phyloP scores from a whole-genome alignment of 2,329 filamentous ascomycete species.

The Sclerotinia spermophila region DNA sequence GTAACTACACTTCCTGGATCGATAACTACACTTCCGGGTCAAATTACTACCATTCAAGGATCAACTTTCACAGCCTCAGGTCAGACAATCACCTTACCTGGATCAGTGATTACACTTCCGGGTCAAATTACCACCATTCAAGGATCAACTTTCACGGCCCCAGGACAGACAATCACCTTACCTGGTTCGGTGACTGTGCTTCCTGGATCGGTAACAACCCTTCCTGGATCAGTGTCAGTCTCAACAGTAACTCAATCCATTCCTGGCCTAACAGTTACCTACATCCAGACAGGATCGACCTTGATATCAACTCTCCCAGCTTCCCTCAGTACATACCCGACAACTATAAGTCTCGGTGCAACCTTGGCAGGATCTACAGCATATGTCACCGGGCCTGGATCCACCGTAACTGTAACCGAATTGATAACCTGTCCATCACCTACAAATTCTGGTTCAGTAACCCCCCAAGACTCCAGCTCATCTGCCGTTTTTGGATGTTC shows the following conservation, averaged over 20 bases:
- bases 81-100: neutral
- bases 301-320: slow-evolving; percentile 20
- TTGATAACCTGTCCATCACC: slow-evolving; percentile 28
- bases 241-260: slow-evolving; percentile 16
- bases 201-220: slow-evolving; percentile 11
- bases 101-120: neutral
- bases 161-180: neutral
- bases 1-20: neutral
- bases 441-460: slow-evolving; percentile 27
- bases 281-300: slow-evolving; percentile 20
- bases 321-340: slow-evolving; percentile 17
- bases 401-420: slow-evolving; percentile 24
- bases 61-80: neutral
- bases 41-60: neutral
- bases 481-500: slow-evolving; percentile 43
- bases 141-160: neutral
- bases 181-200: neutral
- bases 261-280: neutral
- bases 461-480: slow-evolving; percentile 28
- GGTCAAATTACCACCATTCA: neutral
- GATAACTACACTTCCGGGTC: neutral
- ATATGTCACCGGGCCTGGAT: slow-evolving; percentile 15
- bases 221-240: slow-evolving; percentile 14
- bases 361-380: slow-evolving; percentile 14
- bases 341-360: slow-evolving; percentile 17